Conservation (phyloP, 139 green algal species). For the Micractinium sp. region DNA sequence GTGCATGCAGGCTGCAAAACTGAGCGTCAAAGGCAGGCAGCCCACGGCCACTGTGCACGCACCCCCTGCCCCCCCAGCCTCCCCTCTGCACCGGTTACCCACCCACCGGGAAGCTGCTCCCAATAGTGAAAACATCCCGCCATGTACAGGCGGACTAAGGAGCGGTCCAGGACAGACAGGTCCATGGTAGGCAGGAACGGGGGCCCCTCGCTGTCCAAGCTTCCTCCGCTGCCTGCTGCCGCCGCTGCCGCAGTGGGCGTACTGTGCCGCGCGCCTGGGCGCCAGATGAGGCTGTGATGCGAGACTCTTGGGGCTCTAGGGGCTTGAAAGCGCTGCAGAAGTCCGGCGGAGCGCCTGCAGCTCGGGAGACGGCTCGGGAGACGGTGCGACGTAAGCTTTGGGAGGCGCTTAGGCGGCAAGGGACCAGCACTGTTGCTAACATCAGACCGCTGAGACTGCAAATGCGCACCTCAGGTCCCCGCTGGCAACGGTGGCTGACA, state of each 20-base stretch:
- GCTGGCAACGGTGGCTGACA: too few species aligned
- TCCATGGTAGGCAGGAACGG: constrained; percentile 5
- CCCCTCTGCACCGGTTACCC: not conserved
- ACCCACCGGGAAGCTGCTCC: constrained; percentile 45
- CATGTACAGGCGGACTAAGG: constrained; percentile 45
- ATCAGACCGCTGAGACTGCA: too few species aligned
- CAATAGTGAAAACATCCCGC: constrained; percentile 49
- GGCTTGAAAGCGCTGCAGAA: not conserved
- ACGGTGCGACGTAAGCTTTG: too few species aligned
- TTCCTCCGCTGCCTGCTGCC: not conserved
- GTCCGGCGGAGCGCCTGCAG: not conserved
- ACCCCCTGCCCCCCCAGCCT: not conserved
- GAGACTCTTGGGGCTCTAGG: not conserved
- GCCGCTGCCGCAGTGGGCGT: not conserved
- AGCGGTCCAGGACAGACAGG: constrained; percentile 30
- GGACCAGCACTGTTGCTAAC: too few species aligned
- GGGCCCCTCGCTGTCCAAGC: not conserved
- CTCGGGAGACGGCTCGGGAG: not conserved
- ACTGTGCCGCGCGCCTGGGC: not conserved
- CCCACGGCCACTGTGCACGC: not conserved
- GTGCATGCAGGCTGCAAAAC: too few species aligned
- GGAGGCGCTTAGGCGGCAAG: too few species aligned
- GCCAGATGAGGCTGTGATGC: not conserved
- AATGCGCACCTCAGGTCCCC: too few species aligned
- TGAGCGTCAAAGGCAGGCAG: too few species aligned